phyloP scores from a whole-genome alignment of 768 basidiomycete species.

The Phaffia tasmanica region DNA sequence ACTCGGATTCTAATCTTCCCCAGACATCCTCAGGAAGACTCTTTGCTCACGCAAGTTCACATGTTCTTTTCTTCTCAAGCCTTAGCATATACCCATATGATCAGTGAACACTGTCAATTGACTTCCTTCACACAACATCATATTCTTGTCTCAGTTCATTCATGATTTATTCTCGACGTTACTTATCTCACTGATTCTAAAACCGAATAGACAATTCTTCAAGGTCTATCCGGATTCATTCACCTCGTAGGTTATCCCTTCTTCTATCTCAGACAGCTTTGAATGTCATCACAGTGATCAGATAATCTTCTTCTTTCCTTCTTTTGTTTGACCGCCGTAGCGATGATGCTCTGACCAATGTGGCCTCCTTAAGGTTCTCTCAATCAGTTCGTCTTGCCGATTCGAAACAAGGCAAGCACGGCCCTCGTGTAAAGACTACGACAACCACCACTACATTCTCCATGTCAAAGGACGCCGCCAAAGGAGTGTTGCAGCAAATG shows the following conservation, averaged over 20 bases:
- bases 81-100: background rate
- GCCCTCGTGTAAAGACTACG: conserved; percentile 66
- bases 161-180: conserved; percentile 95
- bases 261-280: background rate
- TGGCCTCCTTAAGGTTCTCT: conserved; percentile 91
- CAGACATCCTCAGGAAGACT: conserved; percentile 5
- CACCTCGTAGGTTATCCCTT: conserved; percentile 60
- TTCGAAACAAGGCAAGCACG: conserved; percentile 40
- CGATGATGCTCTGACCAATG: conserved; percentile 84
- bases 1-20: background rate
- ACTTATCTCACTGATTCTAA: conserved; percentile 78
- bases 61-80: background rate
- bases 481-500: conserved; percentile 98
- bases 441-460: conserved; percentile 99
- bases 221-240: conserved; percentile 88
- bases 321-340: conserved; percentile 40
- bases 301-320: background rate
- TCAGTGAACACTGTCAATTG: background rate
- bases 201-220: conserved; percentile 92
- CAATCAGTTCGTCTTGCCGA: conserved; percentile 97
- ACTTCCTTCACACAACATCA: conserved; percentile 3
- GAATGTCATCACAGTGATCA: background rate
- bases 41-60: background rate
- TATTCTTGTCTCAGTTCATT: conserved; percentile 57
- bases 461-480: conserved; percentile 99